Conservation (phyloP, 352 stramenopile species). For the Pythium aristosporum region DNA sequence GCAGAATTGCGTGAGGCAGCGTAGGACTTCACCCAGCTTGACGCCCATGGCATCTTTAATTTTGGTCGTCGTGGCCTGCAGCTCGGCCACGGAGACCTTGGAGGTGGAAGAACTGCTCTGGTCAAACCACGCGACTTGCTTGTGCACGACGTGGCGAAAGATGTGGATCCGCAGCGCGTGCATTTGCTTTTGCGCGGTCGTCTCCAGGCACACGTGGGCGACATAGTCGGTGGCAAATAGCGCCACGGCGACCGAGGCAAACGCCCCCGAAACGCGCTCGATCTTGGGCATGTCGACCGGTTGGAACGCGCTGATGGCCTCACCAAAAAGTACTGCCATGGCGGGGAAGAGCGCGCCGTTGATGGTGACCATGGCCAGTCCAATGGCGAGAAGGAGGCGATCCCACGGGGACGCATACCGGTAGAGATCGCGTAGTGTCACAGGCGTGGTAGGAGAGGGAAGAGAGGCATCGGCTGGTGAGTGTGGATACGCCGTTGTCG, state of each 20-base stretch:
- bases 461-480: background rate
- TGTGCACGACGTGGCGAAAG: slow-evolving; percentile 47
- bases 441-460: background rate
- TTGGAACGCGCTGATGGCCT: slow-evolving; percentile 8
- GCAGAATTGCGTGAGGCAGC: slow-evolving; percentile 37
- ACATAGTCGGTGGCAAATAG: slow-evolving; percentile 30
- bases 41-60: slow-evolving; percentile 28
- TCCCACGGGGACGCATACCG: background rate
- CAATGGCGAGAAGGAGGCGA: background rate
- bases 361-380: background rate
- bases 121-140: slow-evolving; percentile 57
- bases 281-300: slow-evolving; percentile 13
- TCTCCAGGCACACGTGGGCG: slow-evolving; percentile 31
- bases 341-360: slow-evolving; percentile 1
- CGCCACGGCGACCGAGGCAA: slow-evolving; percentile 16
- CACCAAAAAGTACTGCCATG: slow-evolving; percentile 7
- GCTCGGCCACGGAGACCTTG: slow-evolving; percentile 27
- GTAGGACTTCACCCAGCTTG: slow-evolving; percentile 47
- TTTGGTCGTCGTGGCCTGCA: slow-evolving; percentile 38
- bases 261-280: slow-evolving; percentile 10
- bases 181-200: slow-evolving; percentile 42
- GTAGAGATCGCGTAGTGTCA: slow-evolving; percentile 21
- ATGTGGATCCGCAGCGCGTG: slow-evolving; percentile 33
- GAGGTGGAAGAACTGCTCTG: slow-evolving; percentile 13
- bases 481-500: slow-evolving; percentile 3